Evolutionary conservation across 495 filamentous ascomycete genomes (phyloP), one percentile per base, ranked within the genome.

Genomic region (Jackrogersella minutella): DNA sequence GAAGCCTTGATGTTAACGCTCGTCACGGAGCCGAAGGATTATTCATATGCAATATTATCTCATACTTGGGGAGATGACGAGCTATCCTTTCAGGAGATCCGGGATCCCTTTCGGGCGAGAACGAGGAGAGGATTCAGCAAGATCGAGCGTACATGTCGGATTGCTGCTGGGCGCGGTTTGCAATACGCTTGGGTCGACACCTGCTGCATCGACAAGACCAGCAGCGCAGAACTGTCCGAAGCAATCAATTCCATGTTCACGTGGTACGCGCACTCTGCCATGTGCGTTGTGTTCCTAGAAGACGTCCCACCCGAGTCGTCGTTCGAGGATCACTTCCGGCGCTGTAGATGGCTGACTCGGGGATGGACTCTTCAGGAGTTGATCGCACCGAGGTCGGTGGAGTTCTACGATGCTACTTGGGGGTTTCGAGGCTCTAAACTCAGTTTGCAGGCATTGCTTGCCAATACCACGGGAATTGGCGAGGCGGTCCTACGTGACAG

Each of bases 31-130:
- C 57, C 44, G 10, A n/a, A 8, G 22, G 43, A 50, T 19, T 39
- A 60, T 13, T 28, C 57, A 39, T 82, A 81, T 50, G 79, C 79
- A 33, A 81, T 80, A 34, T 62, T 82, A 16, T 82, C 81, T 3
- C 81, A 83, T 62, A 76, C 70, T 5, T 82, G 79, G 80, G 73
- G 64, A 5, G 24, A 64, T 0, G 71, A 75, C 0, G 80, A 83
- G 61, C 61, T 82, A 9, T 68, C 73, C 39, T 77, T 71, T 40
- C 39, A 69, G 22, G 69, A 77, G 17, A 72, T 65, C 28, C 44
- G 41, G 33, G 6, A 39, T 3, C 44, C 19, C 5, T 11, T 2
- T 5, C 2, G 3, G 6, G 60, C 3, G 30, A 53, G n/a, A n/a
- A n/a, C n/a, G 30, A 43, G 40, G 24, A 66, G 40, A 39, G 58